Evolutionary conservation across 169 alveolate genomes (phyloP), one percentile per base, ranked within the genome.

Genomic region (Plasmodium gaboni): DNA sequence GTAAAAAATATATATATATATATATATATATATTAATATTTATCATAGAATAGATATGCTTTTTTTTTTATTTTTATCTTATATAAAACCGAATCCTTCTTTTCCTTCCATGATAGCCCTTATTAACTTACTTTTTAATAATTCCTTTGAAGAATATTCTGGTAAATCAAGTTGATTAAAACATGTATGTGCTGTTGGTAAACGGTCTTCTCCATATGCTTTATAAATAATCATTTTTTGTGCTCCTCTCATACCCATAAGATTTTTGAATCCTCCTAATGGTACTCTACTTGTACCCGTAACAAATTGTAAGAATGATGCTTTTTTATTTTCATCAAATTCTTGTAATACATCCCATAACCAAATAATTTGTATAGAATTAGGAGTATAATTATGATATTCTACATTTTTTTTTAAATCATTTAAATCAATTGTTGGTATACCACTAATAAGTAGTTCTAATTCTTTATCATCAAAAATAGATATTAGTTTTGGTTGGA

Each of bases 231-330:
- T 95, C 93, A 99, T 97, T 89, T 96, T 97, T 95, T 99, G 98
- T 22, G 99, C 98, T 26, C 99, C 99, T 28, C 99, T 94, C 98
- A 98, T 98, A 72, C 99, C 99, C 96, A 96, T 97, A 64, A 99
- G 95, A 38, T 97, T 95, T 93, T 95, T 95, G 94, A 99, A 99
- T 73, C 99, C 99, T 63, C 98, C 99, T 42, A 99, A 87, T 38
- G 99, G 99, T 13, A 99, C 99, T 89, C 96, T 86, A 88, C 96
- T 94, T 22, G 96, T 94, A 53, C 96, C 96, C 2, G 96, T 94
- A 87, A 94, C 96, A 80, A 94, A 94, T 71, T 94, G 96, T 72
- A 94, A 71, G 95, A 98, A 98, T 46, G 98, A 98, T 4, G 99
- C 99, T 67, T 96, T 96, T 87, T 97, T 96, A 87, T 95, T 96